These are phyloP conservation scores for Ploettnerulaceae sp. DNA, from an alignment of 2,329 filamentous ascomycete genomes.

Conservation along the genomic window DNA sequence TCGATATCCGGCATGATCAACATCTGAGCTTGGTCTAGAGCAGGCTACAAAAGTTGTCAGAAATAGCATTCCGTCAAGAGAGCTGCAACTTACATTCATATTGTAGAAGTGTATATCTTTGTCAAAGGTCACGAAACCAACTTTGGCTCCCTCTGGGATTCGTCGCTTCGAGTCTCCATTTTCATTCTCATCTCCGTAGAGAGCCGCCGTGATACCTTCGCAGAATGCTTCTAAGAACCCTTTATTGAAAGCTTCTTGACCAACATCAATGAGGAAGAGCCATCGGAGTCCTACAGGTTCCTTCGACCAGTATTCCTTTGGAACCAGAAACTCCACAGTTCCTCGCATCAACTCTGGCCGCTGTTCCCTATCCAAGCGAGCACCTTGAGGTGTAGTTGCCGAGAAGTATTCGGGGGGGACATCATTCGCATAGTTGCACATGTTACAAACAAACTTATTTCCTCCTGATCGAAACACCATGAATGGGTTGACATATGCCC, in stretches of 20 bases:
- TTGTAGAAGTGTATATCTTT: slow-evolving; percentile 99
- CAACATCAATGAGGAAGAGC: slow-evolving; percentile 91
- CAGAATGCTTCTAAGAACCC: slow-evolving; percentile 89
- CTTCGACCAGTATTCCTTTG: slow-evolving; percentile 98
- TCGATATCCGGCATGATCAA: slow-evolving; percentile 97
- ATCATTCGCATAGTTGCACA: slow-evolving; percentile 96
- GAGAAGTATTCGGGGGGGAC: slow-evolving; percentile 89
- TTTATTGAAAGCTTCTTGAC: slow-evolving; percentile 84
- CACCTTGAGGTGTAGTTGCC: slow-evolving; percentile 79
- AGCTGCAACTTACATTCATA: slow-evolving; percentile 59
- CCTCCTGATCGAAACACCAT: slow-evolving; percentile 95
- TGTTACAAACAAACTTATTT: slow-evolving; percentile 96
- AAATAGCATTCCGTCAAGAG: background rate
- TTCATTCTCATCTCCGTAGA: slow-evolving; percentile 66
- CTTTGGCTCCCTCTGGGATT: slow-evolving; percentile 74
- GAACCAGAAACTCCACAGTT: slow-evolving; percentile 93
- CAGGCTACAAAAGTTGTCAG: slow-evolving; percentile 45
- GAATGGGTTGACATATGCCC: slow-evolving; percentile 97
- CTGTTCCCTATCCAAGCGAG: slow-evolving; percentile 81
- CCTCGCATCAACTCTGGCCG: slow-evolving; percentile 85
- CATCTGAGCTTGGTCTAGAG: slow-evolving; percentile 87
- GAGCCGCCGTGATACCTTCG: slow-evolving; percentile 75
- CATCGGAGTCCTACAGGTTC: slow-evolving; percentile 83
- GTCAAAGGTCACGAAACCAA: slow-evolving; percentile 94
- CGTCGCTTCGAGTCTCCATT: slow-evolving; percentile 48